Evolutionary conservation across 2,329 filamentous ascomycete species (phyloP).

Genomic region (Colletotrichum orchidophilum): DNA sequence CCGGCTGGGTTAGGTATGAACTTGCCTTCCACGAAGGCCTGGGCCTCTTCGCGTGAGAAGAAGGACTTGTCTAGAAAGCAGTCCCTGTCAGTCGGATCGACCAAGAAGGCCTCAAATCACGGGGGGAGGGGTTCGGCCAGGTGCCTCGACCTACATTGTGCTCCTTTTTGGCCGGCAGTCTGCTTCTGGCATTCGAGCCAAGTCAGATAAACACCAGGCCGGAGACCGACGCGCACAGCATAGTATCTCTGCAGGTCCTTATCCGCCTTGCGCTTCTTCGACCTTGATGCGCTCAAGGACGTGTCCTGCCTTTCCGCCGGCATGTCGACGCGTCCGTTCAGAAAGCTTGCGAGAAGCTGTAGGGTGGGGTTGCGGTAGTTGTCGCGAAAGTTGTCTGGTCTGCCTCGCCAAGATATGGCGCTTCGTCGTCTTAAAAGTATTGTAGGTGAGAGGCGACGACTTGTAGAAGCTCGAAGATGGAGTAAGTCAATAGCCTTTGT

Average conservation of each 20-base stretch:
- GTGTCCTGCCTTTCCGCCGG: constrained; percentile 23
- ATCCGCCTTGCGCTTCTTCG: constrained; percentile 61
- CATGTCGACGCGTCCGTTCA: constrained; percentile 19
- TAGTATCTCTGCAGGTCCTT: constrained; percentile 65
- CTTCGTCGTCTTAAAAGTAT: constrained; percentile 1
- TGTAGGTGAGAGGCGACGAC: neutral
- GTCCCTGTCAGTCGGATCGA: neutral
- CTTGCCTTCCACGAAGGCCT: constrained; percentile 76
- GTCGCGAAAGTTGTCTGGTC: neutral
- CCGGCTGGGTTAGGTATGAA: constrained; percentile 50
- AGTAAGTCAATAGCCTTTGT: constrained; percentile 14
- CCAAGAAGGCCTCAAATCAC: neutral
- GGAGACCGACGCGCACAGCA: constrained; percentile 66
- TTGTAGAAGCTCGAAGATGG: neutral
- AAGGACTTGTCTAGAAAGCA: constrained; percentile 79
- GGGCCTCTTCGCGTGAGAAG: constrained; percentile 76
- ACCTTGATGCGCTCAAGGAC: constrained; percentile 10
- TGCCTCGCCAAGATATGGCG: constrained; percentile 5
- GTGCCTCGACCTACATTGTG: constrained; percentile 67
- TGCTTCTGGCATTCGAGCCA: constrained; percentile 71
- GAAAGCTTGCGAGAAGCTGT: neutral
- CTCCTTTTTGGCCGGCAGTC: constrained; percentile 69
- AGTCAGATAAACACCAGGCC: constrained; percentile 56
- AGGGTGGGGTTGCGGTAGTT: neutral
- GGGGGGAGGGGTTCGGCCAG: neutral